Evolutionary conservation across 23 red algal species (phyloP), one percentile per base, ranked within the genome.

Genomic region (Gracilaria gracilis): DNA sequence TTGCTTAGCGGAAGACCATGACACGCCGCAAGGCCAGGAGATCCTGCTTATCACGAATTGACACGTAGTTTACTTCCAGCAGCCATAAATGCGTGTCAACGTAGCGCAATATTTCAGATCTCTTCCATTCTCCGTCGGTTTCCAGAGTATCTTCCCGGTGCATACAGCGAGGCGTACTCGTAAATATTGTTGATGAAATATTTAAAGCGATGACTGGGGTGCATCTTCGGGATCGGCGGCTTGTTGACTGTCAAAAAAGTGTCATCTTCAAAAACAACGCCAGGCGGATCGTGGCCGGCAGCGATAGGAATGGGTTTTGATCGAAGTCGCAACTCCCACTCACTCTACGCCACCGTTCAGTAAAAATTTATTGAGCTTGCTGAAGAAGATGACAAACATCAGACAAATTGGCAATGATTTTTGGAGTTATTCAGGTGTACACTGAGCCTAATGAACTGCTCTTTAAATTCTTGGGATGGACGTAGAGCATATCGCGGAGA

Each of bases 121-220:
- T n/a, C n/a, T n/a, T n/a, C n/a, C n/a, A n/a, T n/a, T n/a, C n/a
- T n/a, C n/a, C n/a, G n/a, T n/a, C n/a, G n/a, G n/a, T n/a, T n/a
- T n/a, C n/a, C n/a, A n/a, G n/a, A n/a, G n/a, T n/a, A n/a, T n/a
- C n/a, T n/a, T n/a, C n/a, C n/a, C n/a, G n/a, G n/a, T n/a, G n/a
- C n/a, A n/a, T n/a, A n/a, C n/a, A n/a, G n/a, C n/a, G n/a, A n/a
- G n/a, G n/a, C n/a, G n/a, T n/a, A n/a, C n/a, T n/a, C n/a, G n/a
- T n/a, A n/a, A n/a, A n/a, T n/a, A n/a, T n/a, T n/a, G n/a, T n/a
- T n/a, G n/a, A n/a, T n/a, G n/a, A n/a, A n/a, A n/a, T n/a, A n/a
- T n/a, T n/a, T n/a, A n/a, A 95, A 95, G 39, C 93, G 73, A 57
- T 95, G 93, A 70, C 79, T 83, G 20, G 93, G 93, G 75, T 95